phyloP scores from a whole-genome alignment of 768 basidiomycete genomes.

The Calocybe cyanea region DNA sequence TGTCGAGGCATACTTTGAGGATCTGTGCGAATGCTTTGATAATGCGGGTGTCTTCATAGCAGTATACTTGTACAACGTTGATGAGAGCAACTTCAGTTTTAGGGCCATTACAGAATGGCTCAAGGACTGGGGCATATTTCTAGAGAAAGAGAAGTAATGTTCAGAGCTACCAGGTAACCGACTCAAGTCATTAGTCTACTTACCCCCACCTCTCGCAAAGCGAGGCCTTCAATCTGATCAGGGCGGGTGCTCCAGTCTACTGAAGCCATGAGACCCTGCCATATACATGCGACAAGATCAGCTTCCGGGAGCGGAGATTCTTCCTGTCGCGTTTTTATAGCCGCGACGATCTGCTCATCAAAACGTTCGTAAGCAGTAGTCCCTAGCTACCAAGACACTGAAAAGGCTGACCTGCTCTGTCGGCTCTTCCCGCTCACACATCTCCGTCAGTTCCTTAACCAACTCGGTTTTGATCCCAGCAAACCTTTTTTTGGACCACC shows the following conservation, averaged over 20 bases:
- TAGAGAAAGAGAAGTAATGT: constrained; percentile 28
- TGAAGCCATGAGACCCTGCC: constrained; percentile 85
- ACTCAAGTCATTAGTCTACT: constrained; percentile 24
- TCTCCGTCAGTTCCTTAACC: constrained; percentile 61
- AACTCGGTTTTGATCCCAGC: constrained; percentile 79
- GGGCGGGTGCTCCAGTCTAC: constrained; percentile 88
- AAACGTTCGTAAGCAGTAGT: no score
- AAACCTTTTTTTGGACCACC: constrained; percentile 91
- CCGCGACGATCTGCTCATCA: constrained; percentile 61
- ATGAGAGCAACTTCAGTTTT: constrained; percentile 93
- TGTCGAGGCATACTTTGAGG: constrained; percentile 58
- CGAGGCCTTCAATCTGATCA: constrained; percentile 88
- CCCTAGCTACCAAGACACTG: neutral
- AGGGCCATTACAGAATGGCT: constrained; percentile 83
- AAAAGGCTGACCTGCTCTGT: constrained; percentile 55
- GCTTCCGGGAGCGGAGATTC: constrained; percentile 81
- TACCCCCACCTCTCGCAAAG: constrained; percentile 85
- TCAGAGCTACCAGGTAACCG: neutral
- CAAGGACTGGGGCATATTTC: constrained; percentile 82
- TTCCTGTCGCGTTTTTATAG: constrained; percentile 68
- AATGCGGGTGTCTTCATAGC: constrained; percentile 93
- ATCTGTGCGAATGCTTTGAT: constrained; percentile 95
- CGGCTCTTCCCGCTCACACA: constrained; percentile 67
- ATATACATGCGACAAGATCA: constrained; percentile 86
- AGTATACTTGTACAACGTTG: constrained; percentile 93